phyloP scores from a whole-genome alignment of 2,329 filamentous ascomycete genomes.

The Aspergillus melleus region DNA sequence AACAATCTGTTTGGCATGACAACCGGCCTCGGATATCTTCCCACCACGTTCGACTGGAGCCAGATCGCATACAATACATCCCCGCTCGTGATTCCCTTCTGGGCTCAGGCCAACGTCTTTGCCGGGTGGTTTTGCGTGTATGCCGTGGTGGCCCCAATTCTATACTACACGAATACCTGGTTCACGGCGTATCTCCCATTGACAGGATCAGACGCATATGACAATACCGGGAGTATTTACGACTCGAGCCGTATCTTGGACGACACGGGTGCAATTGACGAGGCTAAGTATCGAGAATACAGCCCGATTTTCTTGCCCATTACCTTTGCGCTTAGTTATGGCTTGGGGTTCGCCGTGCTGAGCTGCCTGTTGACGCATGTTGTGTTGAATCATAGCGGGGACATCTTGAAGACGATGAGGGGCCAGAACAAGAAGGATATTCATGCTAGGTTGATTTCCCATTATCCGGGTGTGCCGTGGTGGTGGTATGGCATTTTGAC shows the following conservation, averaged over 20 bases:
- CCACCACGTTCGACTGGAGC: slow-evolving; percentile 38
- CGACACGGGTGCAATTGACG: slow-evolving; percentile 54
- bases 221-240: slow-evolving; percentile 61
- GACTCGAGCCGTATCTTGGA: slow-evolving; percentile 60
- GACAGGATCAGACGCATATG: slow-evolving; percentile 58
- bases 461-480: slow-evolving; percentile 41
- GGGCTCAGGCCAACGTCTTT: slow-evolving; percentile 37
- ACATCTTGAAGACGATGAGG: slow-evolving; percentile 30
- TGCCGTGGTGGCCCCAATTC: slow-evolving; percentile 30
- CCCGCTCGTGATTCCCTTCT: slow-evolving; percentile 29
- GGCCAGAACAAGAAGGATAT: slow-evolving; percentile 43
- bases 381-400: slow-evolving; percentile 28
- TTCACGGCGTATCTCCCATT: slow-evolving; percentile 59
- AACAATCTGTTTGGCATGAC: slow-evolving; percentile 48
- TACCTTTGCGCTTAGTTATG: slow-evolving; percentile 56
- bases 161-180: slow-evolving; percentile 53
- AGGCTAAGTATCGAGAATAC: slow-evolving; percentile 61
- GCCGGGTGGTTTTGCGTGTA: slow-evolving; percentile 27
- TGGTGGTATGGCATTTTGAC: slow-evolving; percentile 47
- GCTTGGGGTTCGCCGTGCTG: slow-evolving; percentile 64
- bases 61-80: slow-evolving; percentile 35
- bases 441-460: slow-evolving; percentile 42
- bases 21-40: slow-evolving; percentile 32
- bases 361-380: slow-evolving; percentile 47
- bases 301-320: slow-evolving; percentile 63